These are phyloP conservation scores for Cotoneaster glaucophyllus DNA, from an alignment of 306 rosid genomes.

Conservation along the genomic window DNA sequence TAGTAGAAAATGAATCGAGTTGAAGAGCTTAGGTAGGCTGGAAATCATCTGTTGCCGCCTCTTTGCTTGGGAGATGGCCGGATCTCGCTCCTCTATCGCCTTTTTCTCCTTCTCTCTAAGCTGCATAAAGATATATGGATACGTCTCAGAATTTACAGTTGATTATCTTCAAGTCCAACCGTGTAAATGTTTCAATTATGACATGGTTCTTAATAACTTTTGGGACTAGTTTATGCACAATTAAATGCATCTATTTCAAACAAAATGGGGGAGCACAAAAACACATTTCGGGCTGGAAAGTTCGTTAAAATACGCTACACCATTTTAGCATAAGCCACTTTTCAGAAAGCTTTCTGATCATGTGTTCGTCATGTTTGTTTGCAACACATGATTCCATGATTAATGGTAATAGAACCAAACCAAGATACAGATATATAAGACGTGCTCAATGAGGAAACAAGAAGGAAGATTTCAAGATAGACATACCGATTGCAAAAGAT, in stretches of 20 bases:
- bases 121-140: slow-evolving; percentile 35
- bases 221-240: not conserved
- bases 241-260: not conserved
- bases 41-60: slow-evolving; percentile 52
- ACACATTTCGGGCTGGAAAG: not conserved
- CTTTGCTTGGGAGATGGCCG: slow-evolving; percentile 72
- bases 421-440: not conserved
- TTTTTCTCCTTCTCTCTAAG: slow-evolving; percentile 65
- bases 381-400: not conserved
- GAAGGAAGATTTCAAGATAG: not conserved
- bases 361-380: not conserved
- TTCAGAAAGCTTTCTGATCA: not conserved
- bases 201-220: not conserved
- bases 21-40: slow-evolving; percentile 68
- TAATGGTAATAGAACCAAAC: not conserved
- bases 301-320: not conserved
- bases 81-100: slow-evolving; percentile 59
- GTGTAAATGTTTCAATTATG: not conserved
- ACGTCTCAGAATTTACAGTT: not conserved
- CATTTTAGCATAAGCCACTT: not conserved
- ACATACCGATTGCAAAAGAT: slow-evolving; percentile 73
- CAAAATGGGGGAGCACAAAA: not conserved
- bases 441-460: not conserved
- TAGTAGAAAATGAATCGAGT: slow-evolving; percentile 52
- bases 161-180: not conserved